Percentiles rank a stretch among this genome's conserved stretches.
Conservation (phyloP, 2,329 filamentous ascomycete genomes). For the Xylaria sp. region DNA sequence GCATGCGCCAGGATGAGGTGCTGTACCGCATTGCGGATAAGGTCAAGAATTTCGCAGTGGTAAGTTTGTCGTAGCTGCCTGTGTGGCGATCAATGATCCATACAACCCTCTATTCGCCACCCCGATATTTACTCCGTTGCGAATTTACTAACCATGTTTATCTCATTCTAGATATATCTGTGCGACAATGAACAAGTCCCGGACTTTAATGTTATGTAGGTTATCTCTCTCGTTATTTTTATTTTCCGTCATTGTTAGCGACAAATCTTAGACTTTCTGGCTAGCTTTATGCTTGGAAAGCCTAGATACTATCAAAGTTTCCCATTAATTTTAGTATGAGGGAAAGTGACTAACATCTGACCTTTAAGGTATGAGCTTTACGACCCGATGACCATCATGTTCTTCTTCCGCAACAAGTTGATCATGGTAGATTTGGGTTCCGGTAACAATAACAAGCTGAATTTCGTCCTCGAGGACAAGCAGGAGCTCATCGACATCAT, state of each 20-base stretch:
- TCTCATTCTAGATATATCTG: slow-evolving; percentile 74
- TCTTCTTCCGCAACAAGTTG: slow-evolving; percentile 98
- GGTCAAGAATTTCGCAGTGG: slow-evolving; percentile 89
- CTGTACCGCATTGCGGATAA: slow-evolving; percentile 93
- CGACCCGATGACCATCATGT: slow-evolving; percentile 95
- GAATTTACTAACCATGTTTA: background rate
- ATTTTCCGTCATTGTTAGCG: background rate
- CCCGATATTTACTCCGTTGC: background rate
- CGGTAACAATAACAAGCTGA: slow-evolving; percentile 98
- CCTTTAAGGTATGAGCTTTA: slow-evolving; percentile 76
- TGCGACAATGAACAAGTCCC: slow-evolving; percentile 93
- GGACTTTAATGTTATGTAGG: slow-evolving; percentile 88
- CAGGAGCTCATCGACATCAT: slow-evolving; percentile 99
- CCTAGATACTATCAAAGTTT: too few species aligned
- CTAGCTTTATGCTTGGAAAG: background rate
- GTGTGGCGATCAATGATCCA: too few species aligned
- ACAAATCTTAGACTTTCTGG: background rate
- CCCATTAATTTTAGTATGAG: too few species aligned
- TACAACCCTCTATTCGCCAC: background rate
- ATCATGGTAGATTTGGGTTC: slow-evolving; percentile 99
- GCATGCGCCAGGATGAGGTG: slow-evolving; percentile 84
- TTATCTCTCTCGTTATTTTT: background rate
- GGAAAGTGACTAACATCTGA: slow-evolving; percentile 7
- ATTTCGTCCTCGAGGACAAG: slow-evolving; percentile 97
- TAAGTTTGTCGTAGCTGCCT: slow-evolving; percentile 24